These are phyloP conservation scores for Lyophyllum shimeji DNA, from an alignment of 768 basidiomycete species.

Conservation along the genomic window DNA sequence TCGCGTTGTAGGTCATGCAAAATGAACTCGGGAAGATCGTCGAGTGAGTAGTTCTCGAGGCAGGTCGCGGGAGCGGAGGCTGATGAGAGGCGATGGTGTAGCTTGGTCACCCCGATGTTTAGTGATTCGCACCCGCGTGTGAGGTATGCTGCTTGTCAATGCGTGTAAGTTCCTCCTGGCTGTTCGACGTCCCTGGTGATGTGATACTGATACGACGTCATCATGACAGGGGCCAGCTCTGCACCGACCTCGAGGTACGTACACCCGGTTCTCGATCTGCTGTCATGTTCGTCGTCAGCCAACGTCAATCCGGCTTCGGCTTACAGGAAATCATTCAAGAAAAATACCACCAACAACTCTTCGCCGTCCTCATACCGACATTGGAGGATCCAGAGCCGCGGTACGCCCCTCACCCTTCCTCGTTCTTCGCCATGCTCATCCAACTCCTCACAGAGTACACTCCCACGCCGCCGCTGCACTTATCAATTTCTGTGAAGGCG, in stretches of 20 bases:
- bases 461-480: conserved; percentile 85
- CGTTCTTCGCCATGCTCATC: neutral
- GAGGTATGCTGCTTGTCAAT: conserved; percentile 80
- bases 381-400: conserved; percentile 75
- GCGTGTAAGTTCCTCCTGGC: conserved; percentile 54
- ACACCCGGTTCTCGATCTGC: too few relatives aligned
- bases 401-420: conserved; percentile 31
- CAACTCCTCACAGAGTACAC: conserved; percentile 57
- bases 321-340: conserved; percentile 75
- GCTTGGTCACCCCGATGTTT: conserved; percentile 78
- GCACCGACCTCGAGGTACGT: conserved; percentile 83
- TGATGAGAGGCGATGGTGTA: conserved; percentile 23
- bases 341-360: conserved; percentile 64
- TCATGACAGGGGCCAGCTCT: conserved; percentile 71
- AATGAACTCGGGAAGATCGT: conserved; percentile 82
- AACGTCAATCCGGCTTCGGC: neutral
- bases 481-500: conserved; percentile 91
- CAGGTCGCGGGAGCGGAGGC: neutral
- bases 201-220: conserved; percentile 3
- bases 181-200: neutral
- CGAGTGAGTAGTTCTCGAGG: conserved; percentile 43
- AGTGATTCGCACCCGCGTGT: conserved; percentile 77
- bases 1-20: conserved; percentile 58
- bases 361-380: conserved; percentile 68
- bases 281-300: neutral